Evolutionary conservation across 176 grass and related monocot genomes (phyloP).

Genomic region (Pharus latifolius): DNA sequence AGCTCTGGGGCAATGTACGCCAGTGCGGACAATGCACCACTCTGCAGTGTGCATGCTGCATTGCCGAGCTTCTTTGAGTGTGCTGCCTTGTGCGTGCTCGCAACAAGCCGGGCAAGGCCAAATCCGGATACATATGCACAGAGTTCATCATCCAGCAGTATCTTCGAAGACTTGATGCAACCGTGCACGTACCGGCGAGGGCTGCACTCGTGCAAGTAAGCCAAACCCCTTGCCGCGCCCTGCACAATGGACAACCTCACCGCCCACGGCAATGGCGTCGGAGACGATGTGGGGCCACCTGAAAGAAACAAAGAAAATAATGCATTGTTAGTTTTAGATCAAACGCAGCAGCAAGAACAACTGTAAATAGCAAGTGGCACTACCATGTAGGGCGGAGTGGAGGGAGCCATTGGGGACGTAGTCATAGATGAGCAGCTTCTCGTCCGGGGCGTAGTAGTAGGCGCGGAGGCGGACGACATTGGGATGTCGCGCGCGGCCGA

Average conservation of each 20-base stretch:
- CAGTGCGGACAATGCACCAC: slow-evolving; percentile 20
- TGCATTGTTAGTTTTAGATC: not conserved
- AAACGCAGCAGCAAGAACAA: not conserved
- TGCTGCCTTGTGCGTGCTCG: slow-evolving; percentile 48
- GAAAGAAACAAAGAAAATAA: not conserved
- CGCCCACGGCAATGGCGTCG: slow-evolving; percentile 60
- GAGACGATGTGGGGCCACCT: slow-evolving; percentile 61
- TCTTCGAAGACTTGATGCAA: slow-evolving; percentile 79
- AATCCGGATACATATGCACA: slow-evolving; percentile 72
- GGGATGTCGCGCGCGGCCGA: slow-evolving; percentile 65
- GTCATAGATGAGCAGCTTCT: slow-evolving; percentile 97
- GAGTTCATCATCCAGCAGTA: slow-evolving; percentile 88
- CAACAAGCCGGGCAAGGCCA: slow-evolving; percentile 72
- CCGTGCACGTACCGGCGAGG: slow-evolving; percentile 88
- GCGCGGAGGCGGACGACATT: slow-evolving; percentile 83
- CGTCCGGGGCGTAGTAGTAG: slow-evolving; percentile 96
- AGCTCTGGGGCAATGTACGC: slow-evolving; percentile 69
- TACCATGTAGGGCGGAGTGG: slow-evolving; percentile 88
- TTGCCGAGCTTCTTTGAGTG: slow-evolving; percentile 44
- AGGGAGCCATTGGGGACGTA: slow-evolving; percentile 86
- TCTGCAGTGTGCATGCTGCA: slow-evolving; percentile 22
- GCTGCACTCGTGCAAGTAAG: slow-evolving; percentile 84
- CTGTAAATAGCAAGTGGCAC: not conserved
- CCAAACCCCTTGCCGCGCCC: slow-evolving; percentile 56
- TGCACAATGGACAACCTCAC: slow-evolving; percentile 68